phyloP scores from a whole-genome alignment of 192 early-diverging fungal genomes.

The Radiomyces spectabilis region DNA sequence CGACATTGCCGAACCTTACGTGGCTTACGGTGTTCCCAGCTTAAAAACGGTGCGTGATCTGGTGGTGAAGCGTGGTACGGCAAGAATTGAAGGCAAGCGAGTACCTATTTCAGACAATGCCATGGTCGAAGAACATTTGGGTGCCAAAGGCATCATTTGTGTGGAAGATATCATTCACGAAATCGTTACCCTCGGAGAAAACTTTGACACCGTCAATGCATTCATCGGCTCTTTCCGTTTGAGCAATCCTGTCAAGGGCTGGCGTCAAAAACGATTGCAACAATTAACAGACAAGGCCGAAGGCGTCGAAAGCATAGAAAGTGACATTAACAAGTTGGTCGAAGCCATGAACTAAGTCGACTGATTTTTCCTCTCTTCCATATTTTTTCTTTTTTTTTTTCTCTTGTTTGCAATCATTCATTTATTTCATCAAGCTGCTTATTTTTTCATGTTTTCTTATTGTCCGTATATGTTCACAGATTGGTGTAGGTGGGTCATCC shows the following conservation, averaged over 20 bases:
- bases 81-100: constrained; percentile 4
- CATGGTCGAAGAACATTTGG: constrained; percentile 15
- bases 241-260: constrained; percentile 95
- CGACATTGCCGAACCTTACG: constrained; percentile 10
- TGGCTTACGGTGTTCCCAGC: constrained; percentile 6
- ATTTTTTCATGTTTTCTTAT: too few species aligned
- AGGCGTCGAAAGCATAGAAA: background rate
- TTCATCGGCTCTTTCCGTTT: constrained; percentile 99
- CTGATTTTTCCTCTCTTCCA: too few species aligned
- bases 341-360: constrained; percentile 12
- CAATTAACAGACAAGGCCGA: background rate
- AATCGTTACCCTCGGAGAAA: constrained; percentile 81
- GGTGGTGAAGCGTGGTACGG: constrained; percentile 11
- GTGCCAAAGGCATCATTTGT: constrained; percentile 16
- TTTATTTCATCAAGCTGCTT: too few species aligned
- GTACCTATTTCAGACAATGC: constrained; percentile 18
- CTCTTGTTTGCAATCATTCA: too few species aligned
- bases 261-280: constrained; percentile 31
- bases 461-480: too few species aligned
- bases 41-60: constrained; percentile 16
- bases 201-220: constrained; percentile 91
- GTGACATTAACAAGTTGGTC: constrained; percentile 18
- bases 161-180: constrained; percentile 25
- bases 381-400: background rate
- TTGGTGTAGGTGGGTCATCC: too few species aligned